Percentiles rank a stretch among this genome's conserved stretches.
Conservation (phyloP, 2,329 filamentous ascomycete genomes). For the Rutstroemia sydowiana region DNA sequence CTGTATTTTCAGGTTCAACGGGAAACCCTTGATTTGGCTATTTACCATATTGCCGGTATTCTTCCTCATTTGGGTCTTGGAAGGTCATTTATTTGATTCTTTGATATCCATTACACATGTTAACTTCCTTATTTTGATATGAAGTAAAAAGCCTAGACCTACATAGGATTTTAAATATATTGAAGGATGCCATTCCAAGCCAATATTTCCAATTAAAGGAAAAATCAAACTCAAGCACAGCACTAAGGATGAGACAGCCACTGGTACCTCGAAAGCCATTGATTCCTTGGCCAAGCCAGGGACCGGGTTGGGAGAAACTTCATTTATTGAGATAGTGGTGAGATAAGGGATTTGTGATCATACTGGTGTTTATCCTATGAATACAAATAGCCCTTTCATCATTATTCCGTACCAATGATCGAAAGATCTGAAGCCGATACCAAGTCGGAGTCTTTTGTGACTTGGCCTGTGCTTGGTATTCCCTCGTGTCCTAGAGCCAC, state of each 20-base stretch:
- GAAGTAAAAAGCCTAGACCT: too few species aligned
- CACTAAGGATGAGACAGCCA: slow-evolving; percentile 2
- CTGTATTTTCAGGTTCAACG: too few species aligned
- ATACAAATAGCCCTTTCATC: background rate
- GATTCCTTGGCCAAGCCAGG: slow-evolving; percentile 9
- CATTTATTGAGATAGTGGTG: background rate
- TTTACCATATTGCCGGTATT: slow-evolving; percentile 8
- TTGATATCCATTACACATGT: too few species aligned
- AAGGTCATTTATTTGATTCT: background rate
- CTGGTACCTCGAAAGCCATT: background rate
- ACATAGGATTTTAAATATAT: background rate
- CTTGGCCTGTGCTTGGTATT: background rate
- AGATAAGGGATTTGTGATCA: background rate
- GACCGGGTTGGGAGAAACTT: slow-evolving; percentile 7
- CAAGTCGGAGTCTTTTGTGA: background rate
- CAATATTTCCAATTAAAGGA: background rate
- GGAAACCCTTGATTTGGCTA: too few species aligned
- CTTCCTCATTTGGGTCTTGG: slow-evolving; percentile 2
- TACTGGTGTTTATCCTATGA: background rate
- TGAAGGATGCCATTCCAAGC: background rate
- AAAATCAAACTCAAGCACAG: background rate
- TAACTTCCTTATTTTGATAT: too few species aligned
- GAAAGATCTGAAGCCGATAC: slow-evolving; percentile 2
- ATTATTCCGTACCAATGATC: background rate
- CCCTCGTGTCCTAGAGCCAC: slow-evolving; percentile 1